Conservation (phyloP, 2,329 filamentous ascomycete species). For the Botrytis pseudocinerea region DNA sequence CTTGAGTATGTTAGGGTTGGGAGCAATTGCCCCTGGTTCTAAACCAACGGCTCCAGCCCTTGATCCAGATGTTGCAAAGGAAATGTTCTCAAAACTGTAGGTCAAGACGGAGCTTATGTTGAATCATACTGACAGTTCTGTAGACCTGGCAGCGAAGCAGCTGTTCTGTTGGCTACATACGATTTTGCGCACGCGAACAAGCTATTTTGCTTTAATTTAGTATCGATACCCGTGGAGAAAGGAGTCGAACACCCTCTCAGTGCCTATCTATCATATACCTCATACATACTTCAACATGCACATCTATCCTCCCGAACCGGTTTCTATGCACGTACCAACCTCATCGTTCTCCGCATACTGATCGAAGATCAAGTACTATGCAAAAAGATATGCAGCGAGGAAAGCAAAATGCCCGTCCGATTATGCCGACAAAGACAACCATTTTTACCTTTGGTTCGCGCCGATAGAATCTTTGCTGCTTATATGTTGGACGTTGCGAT, state of each 20-base stretch:
- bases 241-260: conserved; percentile 73
- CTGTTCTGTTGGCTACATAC: conserved; percentile 81
- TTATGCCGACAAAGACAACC: conserved; percentile 89
- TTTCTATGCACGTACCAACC: conserved; percentile 79
- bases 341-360: conserved; percentile 82
- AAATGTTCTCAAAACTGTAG: conserved; percentile 76
- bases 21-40: conserved; percentile 68
- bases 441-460: conserved; percentile 72
- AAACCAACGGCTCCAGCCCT: conserved; percentile 63
- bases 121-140: conserved; percentile 31
- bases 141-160: conserved; percentile 77
- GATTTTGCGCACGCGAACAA: conserved; percentile 96
- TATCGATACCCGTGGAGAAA: conserved; percentile 64
- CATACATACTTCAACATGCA: conserved; percentile 91
- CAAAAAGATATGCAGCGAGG: conserved; percentile 80
- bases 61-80: conserved; percentile 77
- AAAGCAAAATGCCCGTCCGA: conserved; percentile 71
- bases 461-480: conserved; percentile 72
- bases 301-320: conserved; percentile 77
- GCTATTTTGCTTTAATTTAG: conserved; percentile 83
- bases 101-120: conserved; percentile 41
- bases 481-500: conserved; percentile 83
- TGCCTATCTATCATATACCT: conserved; percentile 82
- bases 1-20: conserved; percentile 80
- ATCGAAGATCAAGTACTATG: conserved; percentile 82